Evolutionary conservation across 164 flowering plant species (phyloP), one percentile per base, ranked within the genome.

Genomic region (Kalanchoe fedtschenkoi): DNA sequence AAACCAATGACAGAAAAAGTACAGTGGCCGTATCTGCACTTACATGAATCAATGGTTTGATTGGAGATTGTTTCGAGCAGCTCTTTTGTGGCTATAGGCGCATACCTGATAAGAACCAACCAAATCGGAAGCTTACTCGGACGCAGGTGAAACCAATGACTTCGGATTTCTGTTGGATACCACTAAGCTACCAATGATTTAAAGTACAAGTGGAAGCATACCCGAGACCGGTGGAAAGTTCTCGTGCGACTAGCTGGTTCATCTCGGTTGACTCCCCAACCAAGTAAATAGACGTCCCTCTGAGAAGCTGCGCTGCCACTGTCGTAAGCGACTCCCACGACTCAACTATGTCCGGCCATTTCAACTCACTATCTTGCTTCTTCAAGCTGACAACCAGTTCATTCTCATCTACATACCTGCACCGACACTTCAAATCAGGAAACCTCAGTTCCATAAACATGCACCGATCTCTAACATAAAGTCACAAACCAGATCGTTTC

Each of bases 141-240:
- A 58, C 38, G 53, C 0, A 5, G 14, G 22, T 62, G 21, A 19
- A 43, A 44, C 4, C 6, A 8, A 30, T 21, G n/a, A 34, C 21
- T 44, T 19, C 6, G 8, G 22, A 44, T 8, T 44, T 19, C 51
- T n/a, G 51, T 10, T 19, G 21, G 9, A 5, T 44, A 44, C 39
- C 21, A n/a, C 22, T 1, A 2, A 44, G 51, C 26, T 19, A 19
- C 0, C 28, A 62, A 22, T 1, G 26, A 28, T 29, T 24, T 33
- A 14, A 37, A 10, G 58, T 54, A 51, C 46, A 26, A 58, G 41
- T 21, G 59, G 53, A 22, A 32, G 16, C 65, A 66, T 83, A 90
- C 99, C 97, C 89, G 55, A 95, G 84, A 63, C 96, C 99, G 75
- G 80, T 81, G 3, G 95, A 92, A 70, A 95, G 89, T 70, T 95